Percentiles rank a stretch among this genome's conserved stretches.
Evolutionary conservation across 495 filamentous ascomycete species (phyloP).

Genomic region (Talaromyces wortmannii): DNA sequence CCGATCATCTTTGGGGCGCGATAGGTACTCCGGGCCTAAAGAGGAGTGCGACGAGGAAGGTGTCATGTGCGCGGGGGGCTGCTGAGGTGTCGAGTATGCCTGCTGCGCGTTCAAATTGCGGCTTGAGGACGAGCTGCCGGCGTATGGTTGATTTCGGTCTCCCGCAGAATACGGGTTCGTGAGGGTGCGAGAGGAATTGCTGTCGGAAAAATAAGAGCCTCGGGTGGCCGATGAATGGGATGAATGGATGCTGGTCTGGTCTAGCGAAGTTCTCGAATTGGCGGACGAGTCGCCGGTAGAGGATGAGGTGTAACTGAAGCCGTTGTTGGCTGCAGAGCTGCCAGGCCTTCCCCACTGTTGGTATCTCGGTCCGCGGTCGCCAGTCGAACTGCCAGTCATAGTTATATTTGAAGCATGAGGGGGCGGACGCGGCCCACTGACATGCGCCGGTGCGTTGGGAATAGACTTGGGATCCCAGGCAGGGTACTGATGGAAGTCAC

Average conservation of each 20-base stretch:
- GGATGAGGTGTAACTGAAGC: conserved; percentile 59
- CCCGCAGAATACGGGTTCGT: conserved; percentile 33
- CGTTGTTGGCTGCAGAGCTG: conserved; percentile 47
- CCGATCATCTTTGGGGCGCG: conserved; percentile 71
- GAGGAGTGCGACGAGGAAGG: conserved; percentile 42
- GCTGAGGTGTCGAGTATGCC: conserved; percentile 28
- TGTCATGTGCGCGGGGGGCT: conserved; percentile 35
- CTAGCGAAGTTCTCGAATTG: conserved; percentile 63
- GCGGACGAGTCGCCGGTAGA: conserved; percentile 60
- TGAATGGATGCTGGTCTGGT: conserved; percentile 60
- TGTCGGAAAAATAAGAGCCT: conserved; percentile 56
- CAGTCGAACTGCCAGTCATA: conserved; percentile 56
- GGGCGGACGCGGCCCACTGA: conserved; percentile 62
- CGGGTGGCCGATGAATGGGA: conserved; percentile 52
- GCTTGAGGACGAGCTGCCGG: conserved; percentile 14
- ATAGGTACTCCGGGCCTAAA: conserved; percentile 51
- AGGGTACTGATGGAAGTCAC: conserved; percentile 89
- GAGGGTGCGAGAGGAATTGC: conserved; percentile 56
- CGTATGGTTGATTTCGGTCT: conserved; percentile 26
- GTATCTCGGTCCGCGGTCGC: conserved; percentile 59
- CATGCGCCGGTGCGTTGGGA: conserved; percentile 46
- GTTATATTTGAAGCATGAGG: conserved; percentile 57
- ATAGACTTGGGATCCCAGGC: conserved; percentile 51
- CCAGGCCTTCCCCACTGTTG: conserved; percentile 65
- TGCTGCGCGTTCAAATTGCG: conserved; percentile 28